Percentiles rank a stretch among this genome's conserved stretches.
These are phyloP conservation scores for Cercospora citrullina DNA, from an alignment of 2,329 filamentous ascomycete genomes.

Conservation along the genomic window DNA sequence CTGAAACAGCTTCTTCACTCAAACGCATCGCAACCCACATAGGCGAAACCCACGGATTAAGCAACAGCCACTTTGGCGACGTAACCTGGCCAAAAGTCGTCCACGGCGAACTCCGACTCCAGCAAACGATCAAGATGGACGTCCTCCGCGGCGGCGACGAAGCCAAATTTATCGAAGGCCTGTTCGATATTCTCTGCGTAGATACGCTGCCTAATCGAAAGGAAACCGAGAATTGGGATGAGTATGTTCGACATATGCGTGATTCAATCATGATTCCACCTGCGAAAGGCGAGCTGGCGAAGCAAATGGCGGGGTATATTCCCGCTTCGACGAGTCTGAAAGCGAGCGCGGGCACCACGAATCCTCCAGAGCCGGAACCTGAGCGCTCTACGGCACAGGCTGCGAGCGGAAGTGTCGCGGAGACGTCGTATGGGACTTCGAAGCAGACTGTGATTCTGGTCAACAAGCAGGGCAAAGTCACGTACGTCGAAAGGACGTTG, in stretches of 20 bases:
- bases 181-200: slow-evolving; percentile 55
- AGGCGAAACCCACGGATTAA: slow-evolving; percentile 59
- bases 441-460: slow-evolving; percentile 64
- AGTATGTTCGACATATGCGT: slow-evolving; percentile 57
- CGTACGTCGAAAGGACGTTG: slow-evolving; percentile 63
- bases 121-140: slow-evolving; percentile 51
- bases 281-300: slow-evolving; percentile 51
- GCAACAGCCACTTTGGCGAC: slow-evolving; percentile 62
- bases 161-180: slow-evolving; percentile 53
- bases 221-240: slow-evolving; percentile 53
- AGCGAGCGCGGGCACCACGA: slow-evolving; percentile 15
- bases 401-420: slow-evolving; percentile 3
- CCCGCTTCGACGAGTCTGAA: slow-evolving; percentile 10
- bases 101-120: slow-evolving; percentile 56
- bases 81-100: slow-evolving; percentile 63
- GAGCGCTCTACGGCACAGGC: background rate
- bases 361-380: slow-evolving; percentile 26
- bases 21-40: slow-evolving; percentile 52
- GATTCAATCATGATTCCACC: slow-evolving; percentile 63
- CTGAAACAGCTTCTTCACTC: slow-evolving; percentile 52
- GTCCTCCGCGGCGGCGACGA: slow-evolving; percentile 38
- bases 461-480: slow-evolving; percentile 54
- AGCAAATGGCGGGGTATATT: slow-evolving; percentile 41
- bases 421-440: slow-evolving; percentile 62
- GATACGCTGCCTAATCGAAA: slow-evolving; percentile 57